These are phyloP conservation scores for Leccinum disarticulatum DNA, from an alignment of 768 basidiomycete species.

Conservation along the genomic window DNA sequence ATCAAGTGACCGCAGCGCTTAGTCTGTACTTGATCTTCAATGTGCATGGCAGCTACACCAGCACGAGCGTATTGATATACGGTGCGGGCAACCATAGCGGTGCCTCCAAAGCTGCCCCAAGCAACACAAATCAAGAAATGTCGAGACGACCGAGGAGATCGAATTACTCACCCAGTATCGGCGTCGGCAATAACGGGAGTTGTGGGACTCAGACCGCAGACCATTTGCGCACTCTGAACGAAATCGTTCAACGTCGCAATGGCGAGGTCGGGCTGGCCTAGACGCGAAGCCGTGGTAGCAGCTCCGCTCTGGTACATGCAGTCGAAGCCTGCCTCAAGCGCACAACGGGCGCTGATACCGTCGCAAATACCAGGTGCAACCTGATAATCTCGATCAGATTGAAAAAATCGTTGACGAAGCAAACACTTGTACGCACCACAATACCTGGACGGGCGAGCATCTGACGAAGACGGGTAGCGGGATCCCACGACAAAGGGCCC, in stretches of 20 bases:
- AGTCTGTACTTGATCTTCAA: slow-evolving; percentile 82
- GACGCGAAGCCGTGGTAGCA: slow-evolving; percentile 75
- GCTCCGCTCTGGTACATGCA: slow-evolving; percentile 82
- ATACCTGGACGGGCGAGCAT: slow-evolving; percentile 72
- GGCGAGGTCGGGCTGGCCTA: slow-evolving; percentile 77
- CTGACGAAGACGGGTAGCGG: slow-evolving; percentile 71
- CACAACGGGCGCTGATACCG: slow-evolving; percentile 77
- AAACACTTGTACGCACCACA: slow-evolving; percentile 48
- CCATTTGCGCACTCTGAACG: slow-evolving; percentile 68
- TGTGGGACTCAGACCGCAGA: slow-evolving; percentile 61
- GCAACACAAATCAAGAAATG: slow-evolving; percentile 9
- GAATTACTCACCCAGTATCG: slow-evolving; percentile 60
- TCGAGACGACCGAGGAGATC: background rate
- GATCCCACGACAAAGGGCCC: slow-evolving; percentile 65
- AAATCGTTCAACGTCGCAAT: slow-evolving; percentile 80
- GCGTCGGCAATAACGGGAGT: slow-evolving; percentile 78
- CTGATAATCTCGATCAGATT: slow-evolving; percentile 32
- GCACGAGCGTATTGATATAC: slow-evolving; percentile 67
- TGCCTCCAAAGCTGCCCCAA: slow-evolving; percentile 58
- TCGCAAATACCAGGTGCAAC: slow-evolving; percentile 80
- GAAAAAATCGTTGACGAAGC: background rate
- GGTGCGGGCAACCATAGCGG: slow-evolving; percentile 73
- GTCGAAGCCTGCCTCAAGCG: slow-evolving; percentile 74
- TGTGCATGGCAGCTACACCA: slow-evolving; percentile 74
- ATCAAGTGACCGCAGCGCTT: slow-evolving; percentile 78